Base-by-base conservation (phyloP, 2,329 filamentous ascomycete species). In the Colletotrichum magnum region DNA sequence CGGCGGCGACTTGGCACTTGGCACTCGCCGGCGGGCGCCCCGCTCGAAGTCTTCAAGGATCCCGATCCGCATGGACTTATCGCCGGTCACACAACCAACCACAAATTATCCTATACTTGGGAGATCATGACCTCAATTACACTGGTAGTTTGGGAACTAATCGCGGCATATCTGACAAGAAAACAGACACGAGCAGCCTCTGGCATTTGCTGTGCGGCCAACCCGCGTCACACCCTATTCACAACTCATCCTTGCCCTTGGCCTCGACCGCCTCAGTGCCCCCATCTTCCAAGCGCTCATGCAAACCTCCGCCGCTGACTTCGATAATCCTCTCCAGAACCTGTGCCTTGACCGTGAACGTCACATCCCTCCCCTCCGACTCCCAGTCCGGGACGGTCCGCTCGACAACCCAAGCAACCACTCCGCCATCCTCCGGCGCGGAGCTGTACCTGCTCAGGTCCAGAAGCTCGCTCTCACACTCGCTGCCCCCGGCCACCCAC, bases 401-500 rank as follows among this genome's bases (percentile, higher is more conserved):
- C 39, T 75, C 72, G 26, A 73, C 60, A 1, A 74, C 53, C 79
- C 79, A 80, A 13, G 72, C 75, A 24, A 78, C 68, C 9, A 80
- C 75, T 3, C 72, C 71, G 18, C 73, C 77, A 24, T 74, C 74
- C 13, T 58, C 71, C 2, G 76, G 73, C 18, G 63, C 63, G 4
- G 73, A 54, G n/a, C 70, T 72, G 72, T 80, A 80, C 52, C 74
- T 77, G 52, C 68, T 63, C 47, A 80, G 64, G 61, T 79, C 74
- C 43, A 72, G 62, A 51, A 80, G 64, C 51, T 73, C 70, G 83
- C 83, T 82, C 67, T 82, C 78, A 73, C 85, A 87, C 32, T 77
- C 74, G 47, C 78, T 83, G 6, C 71, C 72, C 66, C 80, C 81
- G 1, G 85, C 84, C 1, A 85, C 80, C 83, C 84, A 88, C 4